Evolutionary conservation across 768 basidiomycete genomes (phyloP), one percentile per base, ranked within the genome.

Genomic region (Hygrocybe coccinea): DNA sequence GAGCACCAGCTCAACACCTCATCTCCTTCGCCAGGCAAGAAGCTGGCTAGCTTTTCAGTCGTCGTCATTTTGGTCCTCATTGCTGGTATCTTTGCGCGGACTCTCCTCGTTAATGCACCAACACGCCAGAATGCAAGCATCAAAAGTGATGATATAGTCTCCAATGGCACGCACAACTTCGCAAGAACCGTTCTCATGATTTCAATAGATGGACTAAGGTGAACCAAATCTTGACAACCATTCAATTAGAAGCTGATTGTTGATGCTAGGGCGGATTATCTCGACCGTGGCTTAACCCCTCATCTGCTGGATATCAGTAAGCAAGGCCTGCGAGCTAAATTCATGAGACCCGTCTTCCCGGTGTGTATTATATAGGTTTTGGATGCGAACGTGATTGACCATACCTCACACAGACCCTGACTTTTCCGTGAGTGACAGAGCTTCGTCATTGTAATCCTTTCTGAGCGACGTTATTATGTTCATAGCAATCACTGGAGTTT

Each of bases 401-500:
- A 54, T 54, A 22, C 41, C 35, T 14, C 38, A n/a, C 10, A 22
- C 57, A 91, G 89, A 90, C 91, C 1, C 68, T 93, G 61, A 95
- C 93, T 2, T 95, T 95, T 63, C 94, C 93, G 84, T 91, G 65
- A 78, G 89, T 77, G 19, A 47, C 34, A 14, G 8, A 38, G 11
- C 52, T 29, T 8, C 14, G 53, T 46, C 44, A 14, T 11, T 48
- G 63, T 38, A 57, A 49, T 24, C 24, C 35, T 45, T 10, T 14
- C 6, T 33, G 2, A 15, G 9, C 33, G 17, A 10, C 50, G 33
- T 3, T 35, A 17, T 34, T 45, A 29, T 8, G 22, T 21, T 19
- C n/a, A 33, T 41, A 92, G 89, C 15, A 95, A 95, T 65, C 94
- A 95, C 67, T 97, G 93, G 92, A 70, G 86, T 2, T 66, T 95